Conservation (phyloP, 345 rosid genomes). For the Linum usitatissimum region DNA sequence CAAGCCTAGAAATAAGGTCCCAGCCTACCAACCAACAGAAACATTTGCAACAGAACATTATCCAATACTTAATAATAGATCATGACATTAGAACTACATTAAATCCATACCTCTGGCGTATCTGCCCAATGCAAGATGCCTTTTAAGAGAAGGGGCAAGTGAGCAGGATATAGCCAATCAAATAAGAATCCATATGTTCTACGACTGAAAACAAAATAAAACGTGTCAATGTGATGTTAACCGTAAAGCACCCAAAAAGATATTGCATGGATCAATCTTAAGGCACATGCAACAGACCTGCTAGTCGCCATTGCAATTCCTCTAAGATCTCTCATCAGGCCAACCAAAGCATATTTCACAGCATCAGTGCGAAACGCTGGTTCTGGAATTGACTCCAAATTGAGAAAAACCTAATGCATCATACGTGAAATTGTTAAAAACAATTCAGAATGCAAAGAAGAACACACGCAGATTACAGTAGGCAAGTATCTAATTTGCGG, state of each 20-base stretch:
- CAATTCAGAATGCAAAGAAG: background rate
- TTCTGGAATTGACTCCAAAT: conserved; percentile 85
- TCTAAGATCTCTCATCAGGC: conserved; percentile 95
- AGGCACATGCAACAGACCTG: conserved; percentile 32
- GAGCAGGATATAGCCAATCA: conserved; percentile 96
- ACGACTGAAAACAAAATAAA: conserved; percentile 49
- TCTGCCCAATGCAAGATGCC: conserved; percentile 91
- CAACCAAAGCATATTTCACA: conserved; percentile 84
- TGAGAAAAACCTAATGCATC: conserved; percentile 54
- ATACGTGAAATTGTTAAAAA: background rate
- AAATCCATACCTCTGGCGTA: conserved; percentile 75
- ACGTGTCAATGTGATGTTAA: conserved; percentile 31
- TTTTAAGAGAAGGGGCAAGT: conserved; percentile 89
- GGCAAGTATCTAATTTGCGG: no score
- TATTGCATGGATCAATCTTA: background rate
- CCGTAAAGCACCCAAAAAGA: background rate
- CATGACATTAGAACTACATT: background rate
- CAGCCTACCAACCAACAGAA: background rate
- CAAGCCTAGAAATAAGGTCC: background rate
- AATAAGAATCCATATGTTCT: conserved; percentile 85
- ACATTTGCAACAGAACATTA: background rate
- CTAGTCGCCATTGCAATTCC: conserved; percentile 97
- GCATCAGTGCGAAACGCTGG: conserved; percentile 78
- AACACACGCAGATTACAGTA: background rate
- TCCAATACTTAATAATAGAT: background rate